phyloP scores from a whole-genome alignment of 768 basidiomycete species.

The Tulasnella sp. region DNA sequence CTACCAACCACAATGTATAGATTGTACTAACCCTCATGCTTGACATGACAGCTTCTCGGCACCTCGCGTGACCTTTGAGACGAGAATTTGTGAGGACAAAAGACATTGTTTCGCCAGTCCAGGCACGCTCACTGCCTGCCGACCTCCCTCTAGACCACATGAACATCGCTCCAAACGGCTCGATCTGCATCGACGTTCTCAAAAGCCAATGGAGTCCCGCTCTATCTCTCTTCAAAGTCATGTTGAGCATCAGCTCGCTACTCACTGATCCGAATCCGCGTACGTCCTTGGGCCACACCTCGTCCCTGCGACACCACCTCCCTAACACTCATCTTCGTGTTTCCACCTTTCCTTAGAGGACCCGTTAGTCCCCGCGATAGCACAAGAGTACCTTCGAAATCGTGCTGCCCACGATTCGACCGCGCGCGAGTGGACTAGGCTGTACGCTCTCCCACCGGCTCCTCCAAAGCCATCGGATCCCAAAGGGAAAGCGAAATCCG shows the following conservation, averaged over 20 bases:
- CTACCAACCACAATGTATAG: background rate
- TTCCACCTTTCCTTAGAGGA: background rate
- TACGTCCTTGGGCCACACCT: conserved; percentile 30
- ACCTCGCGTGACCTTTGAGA: conserved; percentile 63
- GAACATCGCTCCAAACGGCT: conserved; percentile 37
- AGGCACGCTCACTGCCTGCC: background rate
- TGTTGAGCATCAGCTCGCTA: conserved; percentile 84
- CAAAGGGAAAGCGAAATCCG: conserved; percentile 7
- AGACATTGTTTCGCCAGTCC: background rate
- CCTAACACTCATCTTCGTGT: background rate
- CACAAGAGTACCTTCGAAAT: conserved; percentile 53
- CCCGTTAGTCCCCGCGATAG: conserved; percentile 52
- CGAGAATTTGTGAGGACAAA: conserved; percentile 23
- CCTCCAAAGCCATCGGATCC: conserved; percentile 11
- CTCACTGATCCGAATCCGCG: conserved; percentile 91
- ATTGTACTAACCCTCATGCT: conserved; percentile 1
- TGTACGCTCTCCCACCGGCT: conserved; percentile 47
- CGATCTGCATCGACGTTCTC: conserved; percentile 80
- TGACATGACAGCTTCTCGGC: conserved; percentile 61
- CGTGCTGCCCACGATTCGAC: conserved; percentile 62
- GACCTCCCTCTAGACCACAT: conserved; percentile 43
- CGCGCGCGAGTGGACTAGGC: conserved; percentile 65
- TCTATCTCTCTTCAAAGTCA: conserved; percentile 85
- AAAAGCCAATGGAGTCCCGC: conserved; percentile 95
- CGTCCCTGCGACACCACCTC: background rate